phyloP scores from a whole-genome alignment of 176 grass and related monocot species.

The Elymus sibiricus region DNA sequence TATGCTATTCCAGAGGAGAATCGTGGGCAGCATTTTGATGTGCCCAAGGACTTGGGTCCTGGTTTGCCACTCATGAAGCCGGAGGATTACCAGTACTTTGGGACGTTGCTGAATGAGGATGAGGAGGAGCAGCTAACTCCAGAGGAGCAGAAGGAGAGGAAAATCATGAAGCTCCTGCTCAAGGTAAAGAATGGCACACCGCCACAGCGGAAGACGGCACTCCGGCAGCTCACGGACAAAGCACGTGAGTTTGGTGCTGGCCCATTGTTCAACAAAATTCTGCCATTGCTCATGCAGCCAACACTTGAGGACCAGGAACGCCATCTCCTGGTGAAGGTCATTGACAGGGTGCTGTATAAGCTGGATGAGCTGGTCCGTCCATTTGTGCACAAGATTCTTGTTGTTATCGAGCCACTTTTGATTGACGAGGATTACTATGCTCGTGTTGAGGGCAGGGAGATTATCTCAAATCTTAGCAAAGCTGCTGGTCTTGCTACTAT shows the following conservation, averaged over 20 bases:
- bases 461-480: conserved; percentile 98
- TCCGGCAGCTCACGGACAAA: conserved; percentile 93
- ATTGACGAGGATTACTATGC: conserved; percentile 99
- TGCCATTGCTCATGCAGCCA: conserved; percentile 95
- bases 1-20: conserved; percentile 93
- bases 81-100: conserved; percentile 99
- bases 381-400: conserved; percentile 97
- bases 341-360: conserved; percentile 96
- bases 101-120: conserved; percentile 78
- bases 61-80: conserved; percentile 92
- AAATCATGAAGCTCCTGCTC: conserved; percentile 87
- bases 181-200: conserved; percentile 92
- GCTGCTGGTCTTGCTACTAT: conserved; percentile 95
- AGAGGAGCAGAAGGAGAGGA: conserved; percentile 94
- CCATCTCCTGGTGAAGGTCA: conserved; percentile 97
- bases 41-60: conserved; percentile 69
- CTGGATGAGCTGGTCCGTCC: conserved; percentile 94
- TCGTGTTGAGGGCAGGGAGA: conserved; percentile 94
- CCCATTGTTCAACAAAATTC: conserved; percentile 92
- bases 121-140: conserved; percentile 88
- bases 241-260: conserved; percentile 86
- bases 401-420: conserved; percentile 91
- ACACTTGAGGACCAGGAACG: conserved; percentile 94
- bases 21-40: conserved; percentile 91
- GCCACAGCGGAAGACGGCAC: conserved; percentile 84